Conservation (phyloP, 2,329 filamentous ascomycete genomes). For the Sporothrix brasiliensis region DNA sequence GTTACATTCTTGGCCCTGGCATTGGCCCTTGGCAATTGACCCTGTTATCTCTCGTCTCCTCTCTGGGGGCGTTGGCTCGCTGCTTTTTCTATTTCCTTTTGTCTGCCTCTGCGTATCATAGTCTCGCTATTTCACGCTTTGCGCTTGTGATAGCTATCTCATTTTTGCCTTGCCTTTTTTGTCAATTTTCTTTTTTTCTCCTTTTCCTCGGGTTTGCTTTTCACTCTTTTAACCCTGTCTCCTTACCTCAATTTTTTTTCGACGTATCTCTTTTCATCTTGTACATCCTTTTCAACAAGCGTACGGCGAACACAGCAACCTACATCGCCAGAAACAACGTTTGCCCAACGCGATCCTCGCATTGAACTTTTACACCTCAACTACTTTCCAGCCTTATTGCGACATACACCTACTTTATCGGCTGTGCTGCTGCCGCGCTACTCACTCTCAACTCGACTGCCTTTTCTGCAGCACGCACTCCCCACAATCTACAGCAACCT, state of each 20-base stretch:
- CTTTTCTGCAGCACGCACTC: not conserved
- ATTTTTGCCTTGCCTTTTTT: not conserved
- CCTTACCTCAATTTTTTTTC: not conserved
- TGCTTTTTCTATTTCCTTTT: not conserved
- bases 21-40: not conserved
- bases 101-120: not conserved
- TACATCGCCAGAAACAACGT: not conserved
- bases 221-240: not conserved
- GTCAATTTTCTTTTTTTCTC: not conserved
- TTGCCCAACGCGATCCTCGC: not conserved
- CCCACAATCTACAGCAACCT: slow-evolving; percentile 13
- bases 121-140: slow-evolving; percentile 22
- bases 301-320: too few species aligned
- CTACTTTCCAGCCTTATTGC: slow-evolving; percentile 14
- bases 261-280: not conserved
- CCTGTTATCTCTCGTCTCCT: slow-evolving; percentile 10
- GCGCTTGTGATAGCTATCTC: slow-evolving; percentile 20
- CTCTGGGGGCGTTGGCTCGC: not conserved
- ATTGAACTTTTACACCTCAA: not conserved
- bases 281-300: not conserved
- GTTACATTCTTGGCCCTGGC: not conserved
- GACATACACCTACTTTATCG: not conserved
- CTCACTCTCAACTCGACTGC: not conserved
- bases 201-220: not conserved
- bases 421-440: slow-evolving; percentile 26